These are phyloP conservation scores for Coniochaeta sp. DNA, from an alignment of 2,329 filamentous ascomycete genomes.

Conservation along the genomic window DNA sequence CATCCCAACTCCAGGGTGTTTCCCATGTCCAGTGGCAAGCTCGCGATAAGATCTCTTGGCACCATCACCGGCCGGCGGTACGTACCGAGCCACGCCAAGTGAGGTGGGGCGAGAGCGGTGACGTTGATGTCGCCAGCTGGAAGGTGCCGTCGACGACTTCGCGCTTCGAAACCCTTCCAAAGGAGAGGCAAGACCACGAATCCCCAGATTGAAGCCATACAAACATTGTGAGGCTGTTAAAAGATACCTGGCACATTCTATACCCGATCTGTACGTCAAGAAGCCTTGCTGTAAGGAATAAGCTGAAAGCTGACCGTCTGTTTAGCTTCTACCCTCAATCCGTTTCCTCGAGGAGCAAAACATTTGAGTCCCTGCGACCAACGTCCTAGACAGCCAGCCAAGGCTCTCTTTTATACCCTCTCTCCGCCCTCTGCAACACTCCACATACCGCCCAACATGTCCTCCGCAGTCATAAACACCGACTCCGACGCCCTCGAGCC, in stretches of 20 bases:
- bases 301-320: too few species aligned
- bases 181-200: neutral
- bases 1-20: neutral
- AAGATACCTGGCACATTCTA: too few species aligned
- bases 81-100: neutral
- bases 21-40: neutral
- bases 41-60: neutral
- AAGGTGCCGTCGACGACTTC: neutral
- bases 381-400: too few species aligned
- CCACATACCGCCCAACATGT: constrained; percentile 58
- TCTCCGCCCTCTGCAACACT: too few species aligned
- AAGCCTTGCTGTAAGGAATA: too few species aligned
- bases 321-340: too few species aligned
- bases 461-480: constrained; percentile 31
- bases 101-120: neutral
- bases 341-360: too few species aligned
- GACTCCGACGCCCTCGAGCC: constrained; percentile 76
- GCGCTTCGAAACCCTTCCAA: neutral
- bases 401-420: too few species aligned
- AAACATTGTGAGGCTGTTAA: too few species aligned
- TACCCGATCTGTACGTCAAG: too few species aligned
- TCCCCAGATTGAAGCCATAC: too few species aligned
- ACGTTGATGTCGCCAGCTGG: constrained; percentile 2
- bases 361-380: too few species aligned
- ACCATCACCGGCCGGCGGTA: neutral